A percentile compares a stretch with the other conserved stretches of the same genome.
Evolutionary conservation across 352 stramenopile species (phyloP).

Genomic region (Pythium volutum): DNA sequence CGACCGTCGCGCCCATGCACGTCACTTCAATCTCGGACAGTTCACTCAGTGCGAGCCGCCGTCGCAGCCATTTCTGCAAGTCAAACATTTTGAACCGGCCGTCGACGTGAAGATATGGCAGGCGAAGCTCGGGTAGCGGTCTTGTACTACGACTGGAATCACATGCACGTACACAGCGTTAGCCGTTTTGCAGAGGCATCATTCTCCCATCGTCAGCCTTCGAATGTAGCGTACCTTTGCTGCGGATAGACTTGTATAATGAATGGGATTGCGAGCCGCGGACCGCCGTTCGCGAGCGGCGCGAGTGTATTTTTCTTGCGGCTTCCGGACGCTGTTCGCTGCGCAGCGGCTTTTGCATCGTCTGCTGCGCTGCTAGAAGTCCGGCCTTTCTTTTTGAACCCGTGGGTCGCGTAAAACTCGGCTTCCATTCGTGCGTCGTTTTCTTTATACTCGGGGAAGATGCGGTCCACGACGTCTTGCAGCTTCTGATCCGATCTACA

Average conservation of each 20-base stretch:
- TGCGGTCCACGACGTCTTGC: slow-evolving; percentile 68
- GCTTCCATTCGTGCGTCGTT: slow-evolving; percentile 42
- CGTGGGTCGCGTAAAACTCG: slow-evolving; percentile 63
- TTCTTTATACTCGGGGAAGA: slow-evolving; percentile 67
- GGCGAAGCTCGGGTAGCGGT: slow-evolving; percentile 32
- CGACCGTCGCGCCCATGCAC: slow-evolving; percentile 57
- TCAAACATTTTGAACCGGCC: slow-evolving; percentile 67
- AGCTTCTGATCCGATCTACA: slow-evolving; percentile 66
- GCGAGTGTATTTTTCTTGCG: slow-evolving; percentile 14
- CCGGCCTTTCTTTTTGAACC: slow-evolving; percentile 43
- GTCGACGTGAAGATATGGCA: slow-evolving; percentile 61
- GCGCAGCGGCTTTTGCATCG: not conserved
- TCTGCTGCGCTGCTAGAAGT: not conserved
- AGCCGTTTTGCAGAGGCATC: not conserved
- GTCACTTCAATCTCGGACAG: slow-evolving; percentile 44
- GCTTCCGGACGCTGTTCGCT: not conserved
- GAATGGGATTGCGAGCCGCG: slow-evolving; percentile 22
- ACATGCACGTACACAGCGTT: not conserved
- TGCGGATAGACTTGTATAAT: slow-evolving; percentile 45
- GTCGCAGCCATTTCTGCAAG: slow-evolving; percentile 45
- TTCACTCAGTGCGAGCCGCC: slow-evolving; percentile 32
- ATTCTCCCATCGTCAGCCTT: not conserved
- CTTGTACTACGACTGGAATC: not conserved
- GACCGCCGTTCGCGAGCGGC: slow-evolving; percentile 15
- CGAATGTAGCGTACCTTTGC: not conserved